Evolutionary conservation across 192 early-diverging fungal genomes (phyloP).

Genomic region (Rhizoclosmatium sp.): DNA sequence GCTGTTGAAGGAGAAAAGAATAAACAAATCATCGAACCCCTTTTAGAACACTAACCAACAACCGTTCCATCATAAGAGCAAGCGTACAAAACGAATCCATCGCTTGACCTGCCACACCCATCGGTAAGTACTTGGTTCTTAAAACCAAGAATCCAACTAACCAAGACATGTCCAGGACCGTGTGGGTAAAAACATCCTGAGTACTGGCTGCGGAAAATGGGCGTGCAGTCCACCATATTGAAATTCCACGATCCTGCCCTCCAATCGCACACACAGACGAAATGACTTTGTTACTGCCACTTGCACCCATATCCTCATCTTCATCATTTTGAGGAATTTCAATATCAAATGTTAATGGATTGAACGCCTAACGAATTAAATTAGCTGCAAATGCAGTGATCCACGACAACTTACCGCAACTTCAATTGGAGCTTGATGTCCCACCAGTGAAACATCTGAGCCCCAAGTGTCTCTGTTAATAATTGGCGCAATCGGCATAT

Average conservation of each 20-base stretch:
- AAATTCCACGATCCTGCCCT: conserved; percentile 87
- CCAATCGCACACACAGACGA: conserved; percentile 82
- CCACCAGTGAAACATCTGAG: conserved; percentile 82
- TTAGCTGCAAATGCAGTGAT: neutral
- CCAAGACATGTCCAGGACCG: conserved; percentile 89
- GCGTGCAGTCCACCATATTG: conserved; percentile 86
- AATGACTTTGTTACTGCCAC: conserved; percentile 36
- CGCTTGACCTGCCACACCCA: conserved; percentile 64
- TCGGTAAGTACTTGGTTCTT: neutral
- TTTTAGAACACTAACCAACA: conserved; percentile 34
- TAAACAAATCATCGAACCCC: neutral
- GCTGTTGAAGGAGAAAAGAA: conserved; percentile 32
- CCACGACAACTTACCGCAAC: conserved; percentile 66
- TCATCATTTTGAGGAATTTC: conserved; percentile 37
- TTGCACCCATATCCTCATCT: conserved; percentile 26
- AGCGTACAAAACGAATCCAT: conserved; percentile 77
- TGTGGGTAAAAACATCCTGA: conserved; percentile 80
- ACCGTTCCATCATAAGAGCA: conserved; percentile 94
- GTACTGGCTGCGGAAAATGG: conserved; percentile 74
- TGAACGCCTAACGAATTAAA: conserved; percentile 64
- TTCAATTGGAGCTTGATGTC: conserved; percentile 88
- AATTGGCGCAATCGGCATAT: conserved; percentile 80
- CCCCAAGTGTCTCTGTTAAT: conserved; percentile 77
- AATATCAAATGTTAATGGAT: conserved; percentile 77
- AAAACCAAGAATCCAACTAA: conserved; percentile 35